Evolutionary conservation across 306 rosid genomes (phyloP).

Genomic region (Trifolium fragiferum): DNA sequence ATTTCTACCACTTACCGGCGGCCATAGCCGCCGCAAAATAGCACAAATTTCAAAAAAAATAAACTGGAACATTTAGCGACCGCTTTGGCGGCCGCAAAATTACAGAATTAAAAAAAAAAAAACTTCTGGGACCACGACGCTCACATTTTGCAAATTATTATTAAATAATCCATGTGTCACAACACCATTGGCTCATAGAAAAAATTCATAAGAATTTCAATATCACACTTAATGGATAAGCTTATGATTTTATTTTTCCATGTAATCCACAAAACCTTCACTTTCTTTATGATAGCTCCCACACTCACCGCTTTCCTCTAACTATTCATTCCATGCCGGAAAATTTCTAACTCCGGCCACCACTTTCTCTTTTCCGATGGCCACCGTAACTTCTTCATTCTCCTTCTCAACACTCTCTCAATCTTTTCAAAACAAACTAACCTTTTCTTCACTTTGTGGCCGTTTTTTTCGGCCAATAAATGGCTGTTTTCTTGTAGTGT

Average conservation of each 20-base stretch:
- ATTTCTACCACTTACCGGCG: too few species aligned
- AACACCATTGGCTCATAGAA: too few species aligned
- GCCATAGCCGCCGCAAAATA: too few species aligned
- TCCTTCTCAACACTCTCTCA: conserved; percentile 71
- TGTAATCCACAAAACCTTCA: conserved; percentile 44
- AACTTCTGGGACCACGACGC: too few species aligned
- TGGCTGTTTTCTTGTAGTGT: too few species aligned
- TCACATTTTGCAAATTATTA: too few species aligned
- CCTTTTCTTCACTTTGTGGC: conserved; percentile 40
- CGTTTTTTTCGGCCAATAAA: too few species aligned
- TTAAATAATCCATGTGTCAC: too few species aligned
- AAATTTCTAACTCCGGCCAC: conserved; percentile 32
- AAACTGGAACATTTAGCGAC: too few species aligned
- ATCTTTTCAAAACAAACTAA: conserved; percentile 56
- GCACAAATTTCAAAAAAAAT: too few species aligned
- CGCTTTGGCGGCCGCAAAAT: too few species aligned
- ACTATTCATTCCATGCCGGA: conserved; percentile 28
- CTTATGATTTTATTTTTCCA: conserved; percentile 15
- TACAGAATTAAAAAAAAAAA: too few species aligned
- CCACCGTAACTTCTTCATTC: conserved; percentile 70
- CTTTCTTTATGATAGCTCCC: conserved; percentile 30
- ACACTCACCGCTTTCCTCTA: conserved; percentile 4
- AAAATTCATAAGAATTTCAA: conserved; percentile 19
- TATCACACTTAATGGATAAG: conserved; percentile 85
- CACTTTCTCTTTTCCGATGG: conserved; percentile 54